Evolutionary conservation across 176 grass and related monocot genomes (phyloP).

Genomic region (Triticum timopheevii): DNA sequence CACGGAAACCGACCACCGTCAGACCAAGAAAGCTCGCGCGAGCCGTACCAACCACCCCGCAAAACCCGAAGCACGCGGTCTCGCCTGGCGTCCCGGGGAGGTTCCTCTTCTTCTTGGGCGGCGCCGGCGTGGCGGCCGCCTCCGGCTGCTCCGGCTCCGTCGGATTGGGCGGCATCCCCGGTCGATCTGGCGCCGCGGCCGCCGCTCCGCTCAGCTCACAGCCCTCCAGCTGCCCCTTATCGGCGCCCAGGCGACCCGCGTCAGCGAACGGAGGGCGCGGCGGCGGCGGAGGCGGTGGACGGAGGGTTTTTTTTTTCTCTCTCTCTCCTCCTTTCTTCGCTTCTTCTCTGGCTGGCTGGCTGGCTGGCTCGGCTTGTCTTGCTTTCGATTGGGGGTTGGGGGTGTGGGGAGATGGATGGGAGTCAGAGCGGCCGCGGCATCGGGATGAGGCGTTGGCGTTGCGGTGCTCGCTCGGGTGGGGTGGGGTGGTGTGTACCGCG

Average conservation of each 20-base stretch:
- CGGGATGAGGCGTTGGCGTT: slow-evolving; percentile 16
- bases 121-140: neutral
- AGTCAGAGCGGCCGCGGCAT: slow-evolving; percentile 26
- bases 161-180: slow-evolving; percentile 36
- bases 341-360: neutral
- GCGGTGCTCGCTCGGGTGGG: too few relatives aligned
- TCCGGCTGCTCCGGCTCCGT: neutral
- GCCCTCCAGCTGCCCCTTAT: neutral
- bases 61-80: neutral
- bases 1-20: neutral
- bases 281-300: slow-evolving; percentile 25
- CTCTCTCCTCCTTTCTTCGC: neutral
- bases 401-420: neutral
- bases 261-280: neutral
- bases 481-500: neutral
- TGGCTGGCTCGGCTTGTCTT: neutral
- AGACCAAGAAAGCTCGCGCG: neutral
- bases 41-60: neutral
- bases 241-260: neutral
- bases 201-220: neutral
- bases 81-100: slow-evolving; percentile 64
- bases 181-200: slow-evolving; percentile 28
- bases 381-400: slow-evolving; percentile 25
- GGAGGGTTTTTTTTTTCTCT: neutral
- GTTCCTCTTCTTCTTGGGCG: slow-evolving; percentile 64